Evolutionary conservation across 164 flowering plant species (phyloP), one percentile per base, ranked within the genome.

Genomic region (Sedum album): DNA sequence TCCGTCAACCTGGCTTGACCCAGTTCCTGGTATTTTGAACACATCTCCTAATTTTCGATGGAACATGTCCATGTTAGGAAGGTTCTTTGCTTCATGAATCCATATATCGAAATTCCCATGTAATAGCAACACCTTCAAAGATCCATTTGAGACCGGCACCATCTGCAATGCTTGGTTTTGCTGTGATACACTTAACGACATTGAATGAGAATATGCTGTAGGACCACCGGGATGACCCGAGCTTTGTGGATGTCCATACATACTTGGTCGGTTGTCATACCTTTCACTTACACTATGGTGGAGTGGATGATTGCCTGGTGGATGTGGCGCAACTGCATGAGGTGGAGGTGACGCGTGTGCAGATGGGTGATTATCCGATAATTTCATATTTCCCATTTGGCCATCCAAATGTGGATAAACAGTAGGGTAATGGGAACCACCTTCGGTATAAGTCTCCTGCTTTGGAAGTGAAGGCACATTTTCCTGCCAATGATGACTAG

Each of bases 51-150:
- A 31, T 3, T 88, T 86, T 74, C 82, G 90, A 70, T 89, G 93
- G 71, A 94, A 90, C 86, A 81, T 82, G 77, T 94, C 97, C 99
- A 94, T 88, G 77, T 94, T 94, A 7, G 99, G 99, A 44, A 94
- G 91, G 77, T 90, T 91, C 49, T 76, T 85, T 1, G 96, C 99
- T 26, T 82, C 88, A 64, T 76, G 41, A 0, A 94, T 82, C 85
- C 85, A 86, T 66, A 94, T 88, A 64, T 90, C 96, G 51, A 94
- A 75, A 77, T 82, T 88, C 31, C 99, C 99, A 83, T 94, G 99
- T 68, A 94, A 72, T 17, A 91, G 83, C 73, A 94, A 71, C 63
- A 91, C 90, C 72, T 78, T 91, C 75, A 90, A 74, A 30, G 99
- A 91, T 35, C 81, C 87, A 72, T 84, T 84, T 15, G 68, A 69